Base-by-base conservation (phyloP, 202 grass and related monocot species). In the Panicum virgatum region DNA sequence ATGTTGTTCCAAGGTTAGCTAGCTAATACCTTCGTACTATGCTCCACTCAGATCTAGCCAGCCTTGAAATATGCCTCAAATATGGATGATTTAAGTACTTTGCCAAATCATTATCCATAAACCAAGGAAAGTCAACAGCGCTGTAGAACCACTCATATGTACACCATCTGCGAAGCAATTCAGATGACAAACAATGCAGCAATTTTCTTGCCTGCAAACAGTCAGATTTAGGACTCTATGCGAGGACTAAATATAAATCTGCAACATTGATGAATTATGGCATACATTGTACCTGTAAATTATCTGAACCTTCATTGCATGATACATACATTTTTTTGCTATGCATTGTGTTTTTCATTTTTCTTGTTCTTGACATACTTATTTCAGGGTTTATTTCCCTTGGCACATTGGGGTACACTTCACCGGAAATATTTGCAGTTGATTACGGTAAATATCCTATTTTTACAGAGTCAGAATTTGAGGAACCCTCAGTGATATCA, bases 101-200 rank as follows among this genome's bases (percentile, higher is more conserved):
- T 23, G 81, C 87, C 78, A 94, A 94, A 39, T 88, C 89, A 81
- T 91, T 94, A 80, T 91, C 45, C 66, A 81, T 72, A 94, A 94
- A 94, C 89, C 92, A 94, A 83, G 89, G 89, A 84, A 87, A 94
- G 82, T 94, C 92, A 80, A 94, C 77, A 65, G 92, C 82, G 0
- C 92, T 94, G 69, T 94, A 91, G 77, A 94, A 94, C 92, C 92
- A 94, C 75, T 94, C 92, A 52, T 87, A 87, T 47, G 87, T 67
- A 73, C 92, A 94, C 92, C 92, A 94, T 85, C 82, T 85, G 72
- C 87, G 87, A 61, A 91, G 56, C n/a, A 73, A 78, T 87, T 85
- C 61, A 13, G 86, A 94, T 81, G 89, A 91, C 60, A 91, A 77
- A 68, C 86, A 87, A 53, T 89, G 72, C 47, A 53, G 73, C 88